These are phyloP conservation scores for Oehlia diaphana DNA, from an alignment of 192 early-diverging fungal genomes.

Conservation along the genomic window DNA sequence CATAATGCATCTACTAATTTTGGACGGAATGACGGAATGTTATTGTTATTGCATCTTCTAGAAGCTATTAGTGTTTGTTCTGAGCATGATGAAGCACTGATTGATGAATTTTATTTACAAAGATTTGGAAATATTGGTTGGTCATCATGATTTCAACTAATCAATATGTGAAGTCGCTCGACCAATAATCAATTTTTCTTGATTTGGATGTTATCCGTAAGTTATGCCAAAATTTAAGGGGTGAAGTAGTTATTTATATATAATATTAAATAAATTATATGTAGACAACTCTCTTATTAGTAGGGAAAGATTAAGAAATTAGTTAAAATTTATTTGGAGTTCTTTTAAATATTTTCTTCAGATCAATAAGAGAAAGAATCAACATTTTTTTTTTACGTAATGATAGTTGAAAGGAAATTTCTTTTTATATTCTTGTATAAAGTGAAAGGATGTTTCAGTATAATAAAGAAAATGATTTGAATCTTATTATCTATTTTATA, in stretches of 20 bases:
- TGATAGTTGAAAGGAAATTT: no score
- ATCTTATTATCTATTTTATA: no score
- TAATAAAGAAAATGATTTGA: no score
- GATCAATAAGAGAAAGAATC: no score
- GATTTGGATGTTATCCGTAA: not conserved
- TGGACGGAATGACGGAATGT: not conserved
- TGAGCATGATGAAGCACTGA: not conserved
- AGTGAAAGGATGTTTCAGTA: no score
- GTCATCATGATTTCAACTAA: not conserved
- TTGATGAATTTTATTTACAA: not conserved
- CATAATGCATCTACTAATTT: not conserved
- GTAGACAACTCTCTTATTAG: not conserved
- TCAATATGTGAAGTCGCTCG: not conserved
- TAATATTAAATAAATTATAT: not conserved
- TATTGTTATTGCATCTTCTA: no score
- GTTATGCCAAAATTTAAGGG: not conserved
- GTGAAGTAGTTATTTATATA: not conserved
- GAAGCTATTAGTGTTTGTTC: no score
- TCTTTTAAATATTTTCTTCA: no score
- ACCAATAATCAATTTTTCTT: not conserved
- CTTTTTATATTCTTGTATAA: no score
- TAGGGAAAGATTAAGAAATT: no score
- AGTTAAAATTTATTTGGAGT: no score
- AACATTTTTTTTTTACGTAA: no score
- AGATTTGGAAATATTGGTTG: not conserved